phyloP scores from a whole-genome alignment of 1,284 basidiomycete species.

The Phaffia rhodozyma region DNA sequence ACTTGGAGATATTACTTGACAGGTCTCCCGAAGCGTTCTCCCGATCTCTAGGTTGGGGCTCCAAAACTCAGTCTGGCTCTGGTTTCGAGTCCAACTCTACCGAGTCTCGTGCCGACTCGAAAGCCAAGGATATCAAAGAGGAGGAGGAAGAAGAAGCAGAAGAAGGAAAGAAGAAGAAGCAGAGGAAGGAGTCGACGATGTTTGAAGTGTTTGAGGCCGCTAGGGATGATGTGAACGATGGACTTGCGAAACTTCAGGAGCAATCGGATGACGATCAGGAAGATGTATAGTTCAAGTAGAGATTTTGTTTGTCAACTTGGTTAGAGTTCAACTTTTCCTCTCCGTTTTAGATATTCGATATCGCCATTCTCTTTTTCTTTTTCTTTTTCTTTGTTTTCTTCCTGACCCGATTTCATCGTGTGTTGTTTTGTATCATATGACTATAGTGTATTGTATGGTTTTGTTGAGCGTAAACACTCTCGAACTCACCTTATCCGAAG shows the following conservation, averaged over 20 bases:
- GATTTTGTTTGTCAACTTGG: too few species aligned
- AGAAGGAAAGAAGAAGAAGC: slow-evolving; percentile 28
- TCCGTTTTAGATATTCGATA: too few species aligned
- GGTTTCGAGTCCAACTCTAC: background rate
- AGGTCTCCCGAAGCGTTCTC: slow-evolving; percentile 66
- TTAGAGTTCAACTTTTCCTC: too few species aligned
- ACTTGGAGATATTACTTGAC: slow-evolving; percentile 69
- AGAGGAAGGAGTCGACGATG: slow-evolving; percentile 35
- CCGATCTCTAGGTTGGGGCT: slow-evolving; percentile 62
- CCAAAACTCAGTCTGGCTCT: slow-evolving; percentile 2
- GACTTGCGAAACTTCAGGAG: slow-evolving; percentile 56
- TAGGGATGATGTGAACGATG: slow-evolving; percentile 55
- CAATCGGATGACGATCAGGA: slow-evolving; percentile 30
- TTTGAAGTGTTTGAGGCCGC: slow-evolving; percentile 71
- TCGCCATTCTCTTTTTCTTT: too few species aligned
- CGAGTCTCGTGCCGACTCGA: background rate
- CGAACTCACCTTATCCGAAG: too few species aligned
- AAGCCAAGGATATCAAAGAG: too few species aligned
- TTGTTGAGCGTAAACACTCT: too few species aligned
- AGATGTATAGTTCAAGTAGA: background rate
- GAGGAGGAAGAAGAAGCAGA: slow-evolving; percentile 14
- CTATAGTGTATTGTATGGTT: too few species aligned
- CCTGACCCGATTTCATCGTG: too few species aligned
- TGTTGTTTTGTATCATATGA: too few species aligned
- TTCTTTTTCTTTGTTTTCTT: too few species aligned